Conservation (phyloP, 2,329 filamentous ascomycete genomes). For the Claviceps sp. region DNA sequence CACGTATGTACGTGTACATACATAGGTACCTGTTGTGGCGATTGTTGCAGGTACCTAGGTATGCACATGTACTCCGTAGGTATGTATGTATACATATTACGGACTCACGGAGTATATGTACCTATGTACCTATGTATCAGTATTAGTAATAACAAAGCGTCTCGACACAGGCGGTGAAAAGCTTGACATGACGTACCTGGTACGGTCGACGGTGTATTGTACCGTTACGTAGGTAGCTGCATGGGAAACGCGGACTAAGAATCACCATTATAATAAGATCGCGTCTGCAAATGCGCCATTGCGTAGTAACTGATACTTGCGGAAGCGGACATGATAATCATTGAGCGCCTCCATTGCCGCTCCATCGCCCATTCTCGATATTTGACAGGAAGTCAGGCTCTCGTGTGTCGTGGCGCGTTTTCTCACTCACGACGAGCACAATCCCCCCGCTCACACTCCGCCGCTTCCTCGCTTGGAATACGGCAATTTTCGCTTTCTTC, state of each 20-base stretch:
- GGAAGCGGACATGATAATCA: conserved; percentile 9
- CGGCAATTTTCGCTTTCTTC: not conserved
- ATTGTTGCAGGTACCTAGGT: no score
- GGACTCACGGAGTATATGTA: no score
- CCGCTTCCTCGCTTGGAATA: not conserved
- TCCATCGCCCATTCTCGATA: not conserved
- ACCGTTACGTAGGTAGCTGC: not conserved
- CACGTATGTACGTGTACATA: no score
- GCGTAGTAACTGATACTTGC: not conserved
- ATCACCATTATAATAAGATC: not conserved
- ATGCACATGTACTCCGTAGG: no score
- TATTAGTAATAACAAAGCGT: no score
- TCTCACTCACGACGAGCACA: not conserved
- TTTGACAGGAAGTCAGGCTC: not conserved
- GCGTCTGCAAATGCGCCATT: not conserved
- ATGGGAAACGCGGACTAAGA: not conserved
- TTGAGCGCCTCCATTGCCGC: not conserved
- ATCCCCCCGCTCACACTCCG: not conserved
- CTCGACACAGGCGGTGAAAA: not conserved
- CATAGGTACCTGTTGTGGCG: not conserved
- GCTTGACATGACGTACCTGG: not conserved
- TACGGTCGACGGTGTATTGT: no score
- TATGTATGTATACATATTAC: no score
- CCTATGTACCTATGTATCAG: no score
- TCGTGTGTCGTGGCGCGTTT: not conserved